Conservation (phyloP, 2,329 filamentous ascomycete genomes). For the Periconia digitata region DNA sequence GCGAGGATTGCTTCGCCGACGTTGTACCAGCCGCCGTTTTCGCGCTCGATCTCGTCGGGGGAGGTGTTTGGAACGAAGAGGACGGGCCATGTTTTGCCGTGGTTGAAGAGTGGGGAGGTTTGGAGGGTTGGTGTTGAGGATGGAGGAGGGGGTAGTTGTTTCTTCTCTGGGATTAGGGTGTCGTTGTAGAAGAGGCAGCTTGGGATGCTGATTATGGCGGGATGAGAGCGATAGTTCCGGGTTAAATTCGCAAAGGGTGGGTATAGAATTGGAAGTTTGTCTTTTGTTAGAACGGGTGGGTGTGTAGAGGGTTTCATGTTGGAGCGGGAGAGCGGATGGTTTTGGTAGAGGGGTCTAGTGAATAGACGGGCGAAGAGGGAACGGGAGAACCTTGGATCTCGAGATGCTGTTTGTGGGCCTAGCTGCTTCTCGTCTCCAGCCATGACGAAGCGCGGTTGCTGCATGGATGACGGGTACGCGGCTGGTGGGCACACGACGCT, state of each 20-base stretch:
- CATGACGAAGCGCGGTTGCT: slow-evolving; percentile 46
- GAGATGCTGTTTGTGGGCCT: slow-evolving; percentile 43
- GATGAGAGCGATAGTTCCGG: slow-evolving; percentile 52
- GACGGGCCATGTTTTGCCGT: slow-evolving; percentile 44
- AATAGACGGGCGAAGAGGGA: slow-evolving; percentile 49
- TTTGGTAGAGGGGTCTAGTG: slow-evolving; percentile 37
- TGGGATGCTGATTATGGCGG: slow-evolving; percentile 47
- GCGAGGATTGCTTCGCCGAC: slow-evolving; percentile 32
- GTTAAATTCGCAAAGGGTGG: slow-evolving; percentile 50
- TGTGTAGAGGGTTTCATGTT: slow-evolving; percentile 23
- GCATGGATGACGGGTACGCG: slow-evolving; percentile 16
- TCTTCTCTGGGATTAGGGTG: slow-evolving; percentile 46
- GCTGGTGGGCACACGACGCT: slow-evolving; percentile 43
- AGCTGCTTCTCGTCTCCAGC: slow-evolving; percentile 51
- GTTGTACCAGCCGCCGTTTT: slow-evolving; percentile 45
- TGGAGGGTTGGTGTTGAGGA: slow-evolving; percentile 4
- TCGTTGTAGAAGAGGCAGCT: slow-evolving; percentile 48
- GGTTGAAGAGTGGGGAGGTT: slow-evolving; percentile 38
- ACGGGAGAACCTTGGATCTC: slow-evolving; percentile 32
- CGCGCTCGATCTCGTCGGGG: slow-evolving; percentile 45
- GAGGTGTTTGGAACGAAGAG: slow-evolving; percentile 44
- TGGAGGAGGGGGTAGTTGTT: slow-evolving; percentile 21
- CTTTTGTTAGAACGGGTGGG: slow-evolving; percentile 28
- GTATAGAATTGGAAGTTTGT: slow-evolving; percentile 44
- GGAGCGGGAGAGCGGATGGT: slow-evolving; percentile 45